Conservation (phyloP, 108 stramenopile species). For the Schizochytrium sp. region DNA sequence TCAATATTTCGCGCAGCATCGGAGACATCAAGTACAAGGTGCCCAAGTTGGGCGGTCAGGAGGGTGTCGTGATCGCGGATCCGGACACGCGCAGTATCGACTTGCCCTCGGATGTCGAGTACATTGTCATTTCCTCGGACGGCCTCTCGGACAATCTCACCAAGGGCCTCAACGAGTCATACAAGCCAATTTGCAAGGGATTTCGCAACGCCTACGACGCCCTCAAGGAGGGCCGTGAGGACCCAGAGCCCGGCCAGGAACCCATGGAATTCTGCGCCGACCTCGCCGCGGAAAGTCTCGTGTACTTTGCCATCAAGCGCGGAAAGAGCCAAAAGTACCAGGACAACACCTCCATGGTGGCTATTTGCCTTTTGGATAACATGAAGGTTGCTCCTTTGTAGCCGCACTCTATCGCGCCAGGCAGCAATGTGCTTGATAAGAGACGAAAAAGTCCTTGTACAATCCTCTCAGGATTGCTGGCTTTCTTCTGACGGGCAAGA, state of each 20-base stretch:
- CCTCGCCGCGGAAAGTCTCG: background rate
- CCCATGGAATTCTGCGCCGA: background rate
- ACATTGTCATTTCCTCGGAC: background rate
- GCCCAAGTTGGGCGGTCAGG: background rate
- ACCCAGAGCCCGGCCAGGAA: background rate
- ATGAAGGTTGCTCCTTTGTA: background rate
- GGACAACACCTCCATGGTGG: background rate
- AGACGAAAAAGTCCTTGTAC: too few species aligned
- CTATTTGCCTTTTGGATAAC: background rate
- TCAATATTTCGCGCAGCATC: slow-evolving; percentile 4
- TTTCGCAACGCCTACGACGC: background rate
- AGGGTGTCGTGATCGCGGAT: background rate
- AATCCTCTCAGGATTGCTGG: too few species aligned
- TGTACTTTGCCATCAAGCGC: background rate
- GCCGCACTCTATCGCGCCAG: background rate
- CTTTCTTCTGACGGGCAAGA: too few species aligned
- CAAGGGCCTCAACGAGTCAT: background rate
- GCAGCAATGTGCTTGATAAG: background rate
- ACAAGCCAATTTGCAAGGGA: background rate
- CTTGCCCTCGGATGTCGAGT: background rate
- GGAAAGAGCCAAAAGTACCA: background rate
- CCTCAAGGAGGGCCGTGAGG: background rate
- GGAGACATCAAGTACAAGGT: slow-evolving; percentile 3
- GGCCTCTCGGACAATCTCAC: background rate
- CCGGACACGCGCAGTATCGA: background rate